These are phyloP conservation scores for Dorcoceras hygrometricum DNA, from an alignment of 257 asterid species.

Conservation along the genomic window DNA sequence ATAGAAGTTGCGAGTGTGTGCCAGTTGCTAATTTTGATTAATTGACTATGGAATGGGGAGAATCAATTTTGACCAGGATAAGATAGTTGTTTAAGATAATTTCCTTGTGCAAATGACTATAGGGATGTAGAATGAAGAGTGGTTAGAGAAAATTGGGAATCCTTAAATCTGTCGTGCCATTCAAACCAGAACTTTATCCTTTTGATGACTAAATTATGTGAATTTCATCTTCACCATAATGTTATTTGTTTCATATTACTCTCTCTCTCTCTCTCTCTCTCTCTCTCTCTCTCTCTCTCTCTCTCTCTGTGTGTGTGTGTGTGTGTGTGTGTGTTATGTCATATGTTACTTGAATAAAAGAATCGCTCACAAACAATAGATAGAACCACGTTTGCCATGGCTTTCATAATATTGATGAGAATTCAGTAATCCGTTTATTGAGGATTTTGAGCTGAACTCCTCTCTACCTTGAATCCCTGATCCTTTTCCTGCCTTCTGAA, in stretches of 20 bases:
- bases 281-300: too few relatives aligned
- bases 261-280: too few relatives aligned
- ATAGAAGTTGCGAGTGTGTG: conserved; percentile 1
- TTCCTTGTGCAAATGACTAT: background rate
- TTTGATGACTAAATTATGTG: background rate
- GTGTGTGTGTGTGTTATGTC: too few relatives aligned
- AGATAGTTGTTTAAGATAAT: background rate
- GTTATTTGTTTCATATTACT: conserved; percentile 2
- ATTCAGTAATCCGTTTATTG: background rate
- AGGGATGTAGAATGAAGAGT: conserved; percentile 8
- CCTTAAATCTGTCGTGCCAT: background rate
- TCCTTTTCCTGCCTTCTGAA: background rate
- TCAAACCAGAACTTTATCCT: conserved; percentile 4
- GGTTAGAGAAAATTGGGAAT: conserved; percentile 3
- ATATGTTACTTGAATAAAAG: background rate
- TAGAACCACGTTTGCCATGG: too few relatives aligned
- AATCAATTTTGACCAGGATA: conserved; percentile 4
- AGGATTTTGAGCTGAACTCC: background rate
- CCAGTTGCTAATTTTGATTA: conserved; percentile 6
- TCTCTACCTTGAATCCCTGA: background rate
- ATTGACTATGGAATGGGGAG: background rate
- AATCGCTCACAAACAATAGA: too few relatives aligned
- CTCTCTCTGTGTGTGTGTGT: conserved; percentile 7
- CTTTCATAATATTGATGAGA: conserved; percentile 13
- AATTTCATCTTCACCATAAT: background rate